These are phyloP conservation scores for Vigna angularis DNA, from an alignment of 306 rosid genomes.

Conservation along the genomic window DNA sequence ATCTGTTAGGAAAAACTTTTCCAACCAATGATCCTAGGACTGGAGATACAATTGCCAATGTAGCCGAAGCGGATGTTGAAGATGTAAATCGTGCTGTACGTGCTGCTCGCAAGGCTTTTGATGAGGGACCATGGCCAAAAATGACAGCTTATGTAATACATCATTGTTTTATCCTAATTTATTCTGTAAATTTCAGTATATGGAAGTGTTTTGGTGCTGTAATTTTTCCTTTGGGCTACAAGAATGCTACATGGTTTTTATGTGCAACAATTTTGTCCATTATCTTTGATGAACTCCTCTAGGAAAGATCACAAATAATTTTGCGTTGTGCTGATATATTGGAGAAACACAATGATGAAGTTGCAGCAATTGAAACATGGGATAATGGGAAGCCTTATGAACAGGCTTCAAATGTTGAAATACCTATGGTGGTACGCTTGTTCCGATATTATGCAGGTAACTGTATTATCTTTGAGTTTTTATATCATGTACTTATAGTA, in stretches of 20 bases:
- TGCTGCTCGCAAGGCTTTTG: constrained; percentile 84
- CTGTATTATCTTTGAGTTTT: constrained; percentile 17
- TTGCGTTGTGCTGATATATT: constrained; percentile 78
- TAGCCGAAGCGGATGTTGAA: constrained; percentile 73
- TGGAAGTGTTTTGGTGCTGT: background rate
- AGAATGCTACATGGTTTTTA: background rate
- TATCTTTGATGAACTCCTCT: constrained; percentile 25
- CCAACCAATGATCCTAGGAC: constrained; percentile 77
- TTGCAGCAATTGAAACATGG: constrained; percentile 86
- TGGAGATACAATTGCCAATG: constrained; percentile 67
- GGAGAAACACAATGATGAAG: constrained; percentile 66
- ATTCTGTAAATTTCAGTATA: background rate
- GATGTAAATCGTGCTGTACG: constrained; percentile 71
- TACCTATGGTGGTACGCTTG: constrained; percentile 69
- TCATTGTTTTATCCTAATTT: background rate
- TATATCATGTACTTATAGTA: constrained; percentile 4
- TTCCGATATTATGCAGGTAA: constrained; percentile 80
- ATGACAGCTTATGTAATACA: constrained; percentile 80
- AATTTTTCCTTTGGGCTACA: background rate
- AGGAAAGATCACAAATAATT: constrained; percentile 72
- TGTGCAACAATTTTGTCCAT: constrained; percentile 8
- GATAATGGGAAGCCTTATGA: constrained; percentile 78
- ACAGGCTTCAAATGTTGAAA: constrained; percentile 69
- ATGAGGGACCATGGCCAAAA: constrained; percentile 89
- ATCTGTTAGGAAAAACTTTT: constrained; percentile 69